Evolutionary conservation across 2,329 filamentous ascomycete genomes (phyloP), one percentile per base, ranked within the genome.

Genomic region (Samsoniella hepiali): DNA sequence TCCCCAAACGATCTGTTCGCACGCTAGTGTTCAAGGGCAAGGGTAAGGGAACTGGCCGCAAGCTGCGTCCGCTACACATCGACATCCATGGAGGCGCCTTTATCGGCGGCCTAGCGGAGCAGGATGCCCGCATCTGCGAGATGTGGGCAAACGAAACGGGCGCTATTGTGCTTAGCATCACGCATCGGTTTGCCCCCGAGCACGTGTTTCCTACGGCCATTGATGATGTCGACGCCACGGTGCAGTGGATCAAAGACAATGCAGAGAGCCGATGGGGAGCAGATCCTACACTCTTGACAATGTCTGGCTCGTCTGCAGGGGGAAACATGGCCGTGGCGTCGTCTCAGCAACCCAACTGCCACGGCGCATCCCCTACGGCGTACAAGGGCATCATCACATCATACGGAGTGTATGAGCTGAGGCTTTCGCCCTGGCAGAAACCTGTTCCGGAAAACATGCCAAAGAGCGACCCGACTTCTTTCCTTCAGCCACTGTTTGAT

Each of bases 171-270:
- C 72, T 84, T 8, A 80, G 80, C 63, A 75, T 83, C 5, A 80
- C 82, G 22, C 84, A 84, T 66, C 74, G 82, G 1, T 75, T 82
- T 38, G 82, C 81, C 8, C 82, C 82, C 0, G 81, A 83, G 63
- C 72, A 83, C 66, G 72, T 73, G 31, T 84, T 84, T 63, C 82
- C 82, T 0, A 72, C 71, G 1, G 77, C 77, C 3, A 71, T 83
- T 1, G 72, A 83, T 60, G 82, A 85, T 67, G 73, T 78, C 2
- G 77, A 81, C 59, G 78, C 78, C 47, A 72, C 76, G 0, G 68
- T 82, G 13, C 67, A 69, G 50, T 82, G 73, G 68, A 67, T 82
- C 1, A 65, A 75, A 3, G 66, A 72, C 5, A 73, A 81, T 54
- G 76, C 78, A 0, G 72, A 71, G 57, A 57, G 63, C 1, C 65